Evolutionary conservation across 2,329 filamentous ascomycete species (phyloP), one percentile per base, ranked within the genome.

Genomic region (Phialophora tarda): DNA sequence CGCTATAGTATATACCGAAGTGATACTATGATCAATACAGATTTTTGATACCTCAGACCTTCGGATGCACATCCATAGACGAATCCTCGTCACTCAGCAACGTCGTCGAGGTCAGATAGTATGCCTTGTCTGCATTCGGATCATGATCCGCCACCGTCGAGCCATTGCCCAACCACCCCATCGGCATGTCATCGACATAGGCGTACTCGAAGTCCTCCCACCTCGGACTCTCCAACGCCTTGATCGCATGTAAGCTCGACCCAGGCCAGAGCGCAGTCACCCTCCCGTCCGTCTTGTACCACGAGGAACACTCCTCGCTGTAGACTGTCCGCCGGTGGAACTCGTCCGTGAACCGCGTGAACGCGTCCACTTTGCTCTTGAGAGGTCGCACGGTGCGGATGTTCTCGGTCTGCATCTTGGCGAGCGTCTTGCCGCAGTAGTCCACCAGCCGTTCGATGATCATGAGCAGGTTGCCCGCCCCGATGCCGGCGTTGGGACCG

Each of bases 181-280:
- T 74, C 53, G 47, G 60, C 26, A 73, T 69, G 57, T 59, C 65
- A 7, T 63, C 62, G 17, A 61, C 10, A 48, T 80, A 81, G 1
- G 70, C 75, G 62, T 79, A 78, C 14, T 79, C 76, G 71, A 79
- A 82, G 68, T 82, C 80, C 71, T 82, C 80, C 63, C 74, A 81
- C 26, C 80, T 75, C 2, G 78, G 77, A 11, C 75, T 71, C 55
- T 77, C 74, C 59, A 81, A 77, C 1, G 77, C 68, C 59, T 80
- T 75, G 47, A 77, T 74, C 62, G 83, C 84, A 60, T 85, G 82
- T 47, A 85, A 76, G 0, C 78, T 80, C 2, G 78, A 80, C 3
- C 83, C 84, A 0, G 83, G 83, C 78, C 80, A 85, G 1, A 85
- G 74, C 1, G 82, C 80, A 72, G 73, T 74, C 38, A 82, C 78